Base-by-base conservation (phyloP, 768 basidiomycete species). In the Trametes punicea region DNA sequence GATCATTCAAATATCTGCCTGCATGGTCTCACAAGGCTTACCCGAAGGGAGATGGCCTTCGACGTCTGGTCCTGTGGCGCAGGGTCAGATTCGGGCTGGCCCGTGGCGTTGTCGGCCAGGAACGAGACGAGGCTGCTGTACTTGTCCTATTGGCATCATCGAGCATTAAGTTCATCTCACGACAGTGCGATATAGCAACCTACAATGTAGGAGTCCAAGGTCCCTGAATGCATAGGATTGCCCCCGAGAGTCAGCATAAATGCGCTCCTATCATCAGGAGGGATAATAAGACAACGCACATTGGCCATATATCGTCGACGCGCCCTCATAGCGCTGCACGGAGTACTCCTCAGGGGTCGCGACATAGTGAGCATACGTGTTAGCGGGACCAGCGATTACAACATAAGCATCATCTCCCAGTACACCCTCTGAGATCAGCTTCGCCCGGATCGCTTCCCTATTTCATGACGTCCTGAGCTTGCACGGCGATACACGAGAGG, bases 351-450 rank as follows among this genome's bases (percentile, higher is more conserved):
- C 87, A 9, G 72, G 76, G 26, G 87, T 90, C 2, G 87, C 73
- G 48, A 89, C 75, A 66, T 90, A 88, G 70, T 90, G 88, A 0
- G 74, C 80, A 64, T 91, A 91, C 5, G 87, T 85, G 61, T 90
- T 91, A 5, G 87, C 88, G n/a, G 90, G 90, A 13, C 88, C 90
- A 13, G 86, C 84, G 52, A 90, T 71, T 49, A 90, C 87, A 57
- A 91, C 86, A 60, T 88, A 86, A 3, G 86, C 87, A 61, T 86
- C 78, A 44, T 81, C 69, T 36, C 82, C 85, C 56, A 90, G 68
- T 55, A 89, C 73, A 3, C 81, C 82, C 46, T 79, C 73, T 0
- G 84, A 77, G 56, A 90, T 84, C 46, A 91, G 75, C 64, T 76
- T 71, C 21, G 80, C 75, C 46, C 88, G 84, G 46, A 91, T 60